Evolutionary conservation across 2,329 filamentous ascomycete genomes (phyloP), one percentile per base, ranked within the genome.

Genomic region (Aspergillus brasiliensis): DNA sequence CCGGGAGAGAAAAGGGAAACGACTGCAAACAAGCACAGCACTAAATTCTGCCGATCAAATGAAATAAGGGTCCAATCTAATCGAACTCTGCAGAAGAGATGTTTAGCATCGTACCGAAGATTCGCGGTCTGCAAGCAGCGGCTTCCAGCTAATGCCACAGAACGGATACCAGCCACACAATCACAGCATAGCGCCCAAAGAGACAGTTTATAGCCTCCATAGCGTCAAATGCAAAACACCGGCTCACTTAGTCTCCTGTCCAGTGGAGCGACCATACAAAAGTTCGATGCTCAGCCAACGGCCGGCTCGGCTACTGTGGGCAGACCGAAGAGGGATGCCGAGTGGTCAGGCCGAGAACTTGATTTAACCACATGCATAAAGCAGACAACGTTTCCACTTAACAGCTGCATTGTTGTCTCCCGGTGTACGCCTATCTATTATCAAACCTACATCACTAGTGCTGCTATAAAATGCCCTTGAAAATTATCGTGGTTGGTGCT

Each of bases 401-500:
- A 23, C 10, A 47, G 44, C 38, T 8, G 31, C 8, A 28, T 5
- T 8, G 10, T 5, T 6, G 25, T 3, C n/a, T 17, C n/a, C 25
- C 7, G 6, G 2, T 17, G 3, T 10, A 31, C 23, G 1, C n/a
- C 17, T 19, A 31, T 6, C 8, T 49, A 11, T 15, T n/a, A 4
- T 8, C 3, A n/a, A 3, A 49, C n/a, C 15, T 17, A 17, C 1
- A n/a, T 4, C 17, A 31, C 3, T n/a, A 6, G 15, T 17, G n/a
- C 10, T 44, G 17, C 10, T 23, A 3, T 2, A 54, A 21, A 15
- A 62, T 60, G 58, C 58, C 58, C 0, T 17, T 63, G 3, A 57
- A 58, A 10, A 51, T 63, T 2, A 25, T 63, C 15, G 27, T 63
- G n/a, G 51, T 61, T 21, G 58, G 61, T 5, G 61, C 56, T 15